Conservation (phyloP, 2,329 filamentous ascomycete species). For the Dothistroma pini region DNA sequence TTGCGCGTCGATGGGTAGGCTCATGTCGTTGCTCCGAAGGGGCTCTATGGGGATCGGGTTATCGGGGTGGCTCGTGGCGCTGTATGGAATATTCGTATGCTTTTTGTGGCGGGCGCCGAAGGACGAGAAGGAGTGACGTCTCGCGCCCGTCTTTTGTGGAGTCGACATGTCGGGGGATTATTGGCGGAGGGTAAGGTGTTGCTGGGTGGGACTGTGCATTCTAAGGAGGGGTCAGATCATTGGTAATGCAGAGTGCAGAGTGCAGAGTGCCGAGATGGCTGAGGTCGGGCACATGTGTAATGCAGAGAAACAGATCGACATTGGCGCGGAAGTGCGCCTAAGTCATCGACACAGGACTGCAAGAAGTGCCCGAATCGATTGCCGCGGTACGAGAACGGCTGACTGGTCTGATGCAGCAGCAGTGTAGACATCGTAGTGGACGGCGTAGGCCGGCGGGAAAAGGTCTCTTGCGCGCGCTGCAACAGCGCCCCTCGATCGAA, state of each 20-base stretch:
- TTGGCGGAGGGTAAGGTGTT: background rate
- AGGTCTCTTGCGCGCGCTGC: background rate
- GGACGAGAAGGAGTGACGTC: conserved; percentile 33
- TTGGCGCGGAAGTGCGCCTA: background rate
- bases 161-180: conserved; percentile 18
- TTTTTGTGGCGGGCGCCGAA: conserved; percentile 27
- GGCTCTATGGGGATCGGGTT: conserved; percentile 47
- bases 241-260: conserved; percentile 10
- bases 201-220: conserved; percentile 5
- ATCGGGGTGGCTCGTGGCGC: conserved; percentile 44
- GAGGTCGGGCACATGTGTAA: background rate
- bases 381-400: background rate
- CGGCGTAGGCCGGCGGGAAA: background rate
- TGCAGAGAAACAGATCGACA: background rate
- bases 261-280: background rate
- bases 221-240: conserved; percentile 16
- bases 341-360: no score
- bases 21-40: conserved; percentile 20
- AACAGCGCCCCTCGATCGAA: background rate
- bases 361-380: background rate
- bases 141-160: conserved; percentile 14
- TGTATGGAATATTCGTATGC: conserved; percentile 40
- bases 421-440: background rate
- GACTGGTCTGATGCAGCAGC: background rate
- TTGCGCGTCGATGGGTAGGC: conserved; percentile 21